Evolutionary conservation across 176 grass and related monocot species (phyloP), one percentile per base, ranked within the genome.

Genomic region (Oryza officinalis): DNA sequence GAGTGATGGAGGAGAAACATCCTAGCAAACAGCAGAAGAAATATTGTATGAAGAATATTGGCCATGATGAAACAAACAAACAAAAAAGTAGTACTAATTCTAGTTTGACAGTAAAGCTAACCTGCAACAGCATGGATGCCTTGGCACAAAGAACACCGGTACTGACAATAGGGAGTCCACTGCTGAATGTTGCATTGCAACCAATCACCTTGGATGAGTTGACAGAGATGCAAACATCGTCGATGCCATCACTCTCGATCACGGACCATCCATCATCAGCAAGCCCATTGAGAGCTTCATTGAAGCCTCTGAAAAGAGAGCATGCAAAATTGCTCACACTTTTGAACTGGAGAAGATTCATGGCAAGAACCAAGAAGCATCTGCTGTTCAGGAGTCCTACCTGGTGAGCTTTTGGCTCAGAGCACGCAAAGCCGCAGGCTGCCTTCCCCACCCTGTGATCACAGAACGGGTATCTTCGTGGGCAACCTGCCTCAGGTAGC

Each of bases 101-200:
- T 20, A 18, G 33, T 27, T 63, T 30, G 18, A 46, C 0, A 7
- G 33, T 38, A 57, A 52, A 88, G 23, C 46, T 18, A 63, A 99
- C 96, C 96, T 99, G 96, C 68, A 99, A 84, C 37, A 99, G 71
- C 89, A 99, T 99, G 0, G 96, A 99, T 32, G 93, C 93, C 83
- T 90, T 99, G 2, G 91, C 96, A 92, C 96, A 94, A 40, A 99
- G 87, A 32, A 99, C 88, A 89, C 88, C 79, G 45, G 72, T 88
- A 77, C 83, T 77, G 71, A 91, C 78, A 9, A 94, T 75, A 22
- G 90, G 75, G 11, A 92, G 77, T 20, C 79, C 90, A 86, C 88
- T 83, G 20, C 26, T 88, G 71, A 96, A 85, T 71, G 86, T 67
- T 77, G 91, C 27, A 63, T 81, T 82, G 86, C 81, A 88, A 13